A percentile compares a stretch with the other conserved stretches of the same genome.
Evolutionary conservation across 306 rosid species (phyloP).

Genomic region (Medicago truncatula): MtrunA17r5.0-ANR NC_053048.1:5259501-5260000

Average conservation of each 20-base stretch:
- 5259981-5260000: slow-evolving; percentile 1
- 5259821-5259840: slow-evolving; percentile 60
- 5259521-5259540: slow-evolving; percentile 27
- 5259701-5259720: slow-evolving; percentile 77
- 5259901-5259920: background rate
- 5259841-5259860: slow-evolving; percentile 48
- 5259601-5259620: slow-evolving; percentile 37
- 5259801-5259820: slow-evolving; percentile 56
- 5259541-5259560: slow-evolving; percentile 5
- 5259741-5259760: slow-evolving; percentile 73
- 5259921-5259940: background rate
- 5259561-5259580: background rate
- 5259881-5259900: background rate
- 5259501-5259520: slow-evolving; percentile 57
- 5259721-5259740: slow-evolving; percentile 75
- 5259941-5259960: background rate
- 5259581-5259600: background rate
- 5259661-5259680: slow-evolving; percentile 81
- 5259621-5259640: slow-evolving; percentile 91
- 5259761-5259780: slow-evolving; percentile 68
- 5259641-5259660: slow-evolving; percentile 93
- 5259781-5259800: slow-evolving; percentile 57
- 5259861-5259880: slow-evolving; percentile 51
- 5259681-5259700: slow-evolving; percentile 81
- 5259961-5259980: slow-evolving; percentile 9